These are phyloP conservation scores for Venustampulla echinocandica DNA, from an alignment of 495 filamentous ascomycete genomes.

Conservation along the genomic window DNA sequence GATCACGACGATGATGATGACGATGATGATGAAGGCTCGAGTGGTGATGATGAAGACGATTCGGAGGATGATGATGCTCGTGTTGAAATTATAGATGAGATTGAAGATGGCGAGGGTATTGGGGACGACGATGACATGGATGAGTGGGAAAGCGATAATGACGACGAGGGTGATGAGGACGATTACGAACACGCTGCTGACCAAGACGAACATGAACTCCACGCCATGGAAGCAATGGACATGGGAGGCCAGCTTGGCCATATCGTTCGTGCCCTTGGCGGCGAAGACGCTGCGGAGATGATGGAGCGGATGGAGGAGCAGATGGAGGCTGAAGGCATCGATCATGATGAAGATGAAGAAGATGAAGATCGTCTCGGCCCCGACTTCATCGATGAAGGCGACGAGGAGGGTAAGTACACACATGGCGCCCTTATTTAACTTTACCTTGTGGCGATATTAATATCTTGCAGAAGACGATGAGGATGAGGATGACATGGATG, in stretches of 20 bases:
- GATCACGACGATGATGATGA: slow-evolving; percentile 56
- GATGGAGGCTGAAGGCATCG: slow-evolving; percentile 51
- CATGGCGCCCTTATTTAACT: slow-evolving; percentile 27
- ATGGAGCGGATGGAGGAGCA: slow-evolving; percentile 42
- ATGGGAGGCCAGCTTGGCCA: slow-evolving; percentile 29
- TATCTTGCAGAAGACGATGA: slow-evolving; percentile 42
- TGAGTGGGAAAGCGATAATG: slow-evolving; percentile 51
- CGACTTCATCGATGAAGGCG: slow-evolving; percentile 57
- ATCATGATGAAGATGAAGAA: slow-evolving; percentile 46
- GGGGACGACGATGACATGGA: slow-evolving; percentile 40
- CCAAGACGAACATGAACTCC: slow-evolving; percentile 28
- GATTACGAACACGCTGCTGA: slow-evolving; percentile 44
- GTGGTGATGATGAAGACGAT: slow-evolving; percentile 47
- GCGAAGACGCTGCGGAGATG: slow-evolving; percentile 35
- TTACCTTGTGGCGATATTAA: slow-evolving; percentile 10
- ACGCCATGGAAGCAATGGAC: slow-evolving; percentile 14
- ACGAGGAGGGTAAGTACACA: slow-evolving; percentile 48
- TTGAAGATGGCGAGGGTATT: slow-evolving; percentile 31
- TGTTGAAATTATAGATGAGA: slow-evolving; percentile 50
- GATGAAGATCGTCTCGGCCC: slow-evolving; percentile 27
- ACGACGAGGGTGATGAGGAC: slow-evolving; percentile 34
- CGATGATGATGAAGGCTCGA: slow-evolving; percentile 54
- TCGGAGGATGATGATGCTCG: slow-evolving; percentile 39
- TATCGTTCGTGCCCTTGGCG: slow-evolving; percentile 31
- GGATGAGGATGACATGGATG: slow-evolving; percentile 63